Base-by-base conservation (phyloP, 495 filamentous ascomycete species). In the Aspergillus baeticus region DNA sequence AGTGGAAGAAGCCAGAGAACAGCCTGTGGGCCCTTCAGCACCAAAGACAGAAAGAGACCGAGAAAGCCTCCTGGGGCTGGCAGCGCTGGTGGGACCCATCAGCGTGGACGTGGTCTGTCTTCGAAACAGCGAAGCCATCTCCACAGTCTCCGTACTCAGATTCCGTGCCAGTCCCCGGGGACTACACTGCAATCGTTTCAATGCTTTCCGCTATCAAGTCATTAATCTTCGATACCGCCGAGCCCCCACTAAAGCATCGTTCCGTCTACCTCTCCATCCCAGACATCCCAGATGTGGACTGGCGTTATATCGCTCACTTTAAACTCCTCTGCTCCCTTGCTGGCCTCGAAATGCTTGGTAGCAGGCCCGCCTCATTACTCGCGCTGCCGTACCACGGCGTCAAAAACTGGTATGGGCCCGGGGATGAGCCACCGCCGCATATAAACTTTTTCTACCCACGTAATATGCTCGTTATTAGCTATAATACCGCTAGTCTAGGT, bases 141-240 rank as follows among this genome's bases (percentile, higher is more conserved):
- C 22, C 20, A 4, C 20, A 6, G 21, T 36, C 31, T 11, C 10
- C 41, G 15, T 7, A 35, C 17, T 17, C 41, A 11, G 37, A 8
- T 8, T 20, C 31, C 31, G 23, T 55, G 11, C 52, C 41, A 4
- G 52, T 46, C 35, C n/a, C n/a, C n/a, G n/a, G n/a, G n/a, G 5
- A 55, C 10, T 37, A 17, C 8, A 46, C 18, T 26, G 17, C 52
- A 35, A 55, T 55, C 2, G 33, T n/a, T 17, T 10, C 52, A 14
- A 55, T 55, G 52, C 39, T 46, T 3, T 43, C 52, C 22, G 17
- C 10, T 18, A 17, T 55, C 23, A 55, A 55, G 21, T 55, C 52
- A 10, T 11, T 29, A 1, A 17, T 46, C 18, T 13, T 55, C 11
- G 17, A 55, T 36, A 5, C 39, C 6, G 26, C 37, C 29, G 41